Percentiles rank a stretch among this genome's conserved stretches.
These are phyloP conservation scores for Colletotrichum chrysophilum DNA, from an alignment of 2,329 filamentous ascomycete genomes.

Conservation along the genomic window DNA sequence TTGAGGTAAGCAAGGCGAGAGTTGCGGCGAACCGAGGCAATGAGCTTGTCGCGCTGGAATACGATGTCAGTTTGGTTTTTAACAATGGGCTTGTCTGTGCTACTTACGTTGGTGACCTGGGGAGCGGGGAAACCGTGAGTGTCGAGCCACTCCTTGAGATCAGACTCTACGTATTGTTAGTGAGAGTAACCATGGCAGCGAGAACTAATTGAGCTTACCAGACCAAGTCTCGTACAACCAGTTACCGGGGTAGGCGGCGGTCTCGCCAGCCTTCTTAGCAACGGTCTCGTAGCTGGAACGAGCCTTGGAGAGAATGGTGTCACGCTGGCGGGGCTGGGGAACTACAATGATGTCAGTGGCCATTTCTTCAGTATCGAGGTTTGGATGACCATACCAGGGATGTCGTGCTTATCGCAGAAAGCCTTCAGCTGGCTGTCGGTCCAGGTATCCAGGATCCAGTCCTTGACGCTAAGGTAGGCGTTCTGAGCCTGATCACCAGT, in stretches of 20 bases:
- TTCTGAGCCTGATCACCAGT: slow-evolving; percentile 77
- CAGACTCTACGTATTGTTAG: slow-evolving; percentile 65
- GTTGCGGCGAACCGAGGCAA: slow-evolving; percentile 90
- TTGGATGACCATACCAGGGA: slow-evolving; percentile 61
- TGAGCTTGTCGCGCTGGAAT: slow-evolving; percentile 76
- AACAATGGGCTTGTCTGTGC: rapidly evolving
- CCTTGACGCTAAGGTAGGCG: slow-evolving; percentile 74
- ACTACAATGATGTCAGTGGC: slow-evolving; percentile 44
- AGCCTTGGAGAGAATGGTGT: slow-evolving; percentile 77
- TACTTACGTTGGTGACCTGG: slow-evolving; percentile 71
- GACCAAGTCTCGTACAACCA: slow-evolving; percentile 94
- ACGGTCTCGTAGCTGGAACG: slow-evolving; percentile 81
- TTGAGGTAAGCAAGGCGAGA: slow-evolving; percentile 79
- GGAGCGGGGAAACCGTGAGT: slow-evolving; percentile 84
- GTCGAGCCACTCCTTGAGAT: slow-evolving; percentile 93
- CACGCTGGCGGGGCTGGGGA: slow-evolving; percentile 85
- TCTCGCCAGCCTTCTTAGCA: slow-evolving; percentile 78
- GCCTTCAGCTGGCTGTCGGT: slow-evolving; percentile 91
- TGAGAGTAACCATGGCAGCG: too few relatives aligned
- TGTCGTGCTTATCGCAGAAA: slow-evolving; percentile 87
- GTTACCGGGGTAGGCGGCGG: slow-evolving; percentile 86
- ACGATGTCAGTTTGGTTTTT: slow-evolving; percentile 21
- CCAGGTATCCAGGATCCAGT: slow-evolving; percentile 97
- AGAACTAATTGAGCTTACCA: slow-evolving; percentile 28
- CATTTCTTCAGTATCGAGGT: background rate